A percentile compares a stretch with the other conserved stretches of the same genome.
Evolutionary conservation across 768 basidiomycete genomes (phyloP).

Genomic region (Phlebiopsis flavidoalba): DNA sequence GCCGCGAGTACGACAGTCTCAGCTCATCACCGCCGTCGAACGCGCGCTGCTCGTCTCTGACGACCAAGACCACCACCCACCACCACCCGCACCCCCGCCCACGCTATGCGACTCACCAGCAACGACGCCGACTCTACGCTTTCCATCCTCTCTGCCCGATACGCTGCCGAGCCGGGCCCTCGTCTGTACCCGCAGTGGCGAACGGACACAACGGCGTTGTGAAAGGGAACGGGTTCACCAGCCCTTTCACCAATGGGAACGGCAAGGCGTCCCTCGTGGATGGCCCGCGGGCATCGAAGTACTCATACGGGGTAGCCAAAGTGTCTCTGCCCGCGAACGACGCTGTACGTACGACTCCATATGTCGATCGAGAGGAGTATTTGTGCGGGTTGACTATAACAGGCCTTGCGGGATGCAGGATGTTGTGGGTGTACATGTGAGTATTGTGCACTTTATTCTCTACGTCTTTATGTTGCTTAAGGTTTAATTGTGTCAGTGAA

Average conservation of each 20-base stretch:
- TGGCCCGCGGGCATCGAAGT: conserved; percentile 14
- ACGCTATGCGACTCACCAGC: conserved; percentile 20
- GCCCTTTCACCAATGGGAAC: conserved; percentile 17
- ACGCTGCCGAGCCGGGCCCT: conserved; percentile 20
- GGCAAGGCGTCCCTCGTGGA: conserved; percentile 13
- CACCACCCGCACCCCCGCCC: conserved; percentile 3
- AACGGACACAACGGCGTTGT: conserved; percentile 22
- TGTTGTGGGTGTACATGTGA: conserved; percentile 47
- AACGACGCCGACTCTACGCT: conserved; percentile 18
- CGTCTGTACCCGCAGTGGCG: conserved; percentile 10
- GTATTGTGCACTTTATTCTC: conserved; percentile 10
- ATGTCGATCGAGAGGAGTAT: conserved; percentile 85
- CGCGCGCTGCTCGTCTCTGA: conserved; percentile 18
- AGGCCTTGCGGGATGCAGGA: conserved; percentile 89
- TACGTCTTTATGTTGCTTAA: conserved; percentile 5
- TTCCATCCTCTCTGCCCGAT: conserved; percentile 19
- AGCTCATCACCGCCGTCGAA: conserved; percentile 18
- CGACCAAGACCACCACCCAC: conserved; percentile 8
- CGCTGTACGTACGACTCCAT: conserved; percentile 31
- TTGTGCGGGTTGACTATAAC: conserved; percentile 83
- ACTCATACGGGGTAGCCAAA: conserved; percentile 36
- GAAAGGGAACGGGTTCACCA: conserved; percentile 20
- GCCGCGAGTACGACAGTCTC: conserved; percentile 22
- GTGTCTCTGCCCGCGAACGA: conserved; percentile 74
- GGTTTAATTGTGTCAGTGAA: conserved; percentile 48